These are phyloP conservation scores for Fusarium heterosporum DNA, from an alignment of 2,329 filamentous ascomycete species.

Conservation along the genomic window DNA sequence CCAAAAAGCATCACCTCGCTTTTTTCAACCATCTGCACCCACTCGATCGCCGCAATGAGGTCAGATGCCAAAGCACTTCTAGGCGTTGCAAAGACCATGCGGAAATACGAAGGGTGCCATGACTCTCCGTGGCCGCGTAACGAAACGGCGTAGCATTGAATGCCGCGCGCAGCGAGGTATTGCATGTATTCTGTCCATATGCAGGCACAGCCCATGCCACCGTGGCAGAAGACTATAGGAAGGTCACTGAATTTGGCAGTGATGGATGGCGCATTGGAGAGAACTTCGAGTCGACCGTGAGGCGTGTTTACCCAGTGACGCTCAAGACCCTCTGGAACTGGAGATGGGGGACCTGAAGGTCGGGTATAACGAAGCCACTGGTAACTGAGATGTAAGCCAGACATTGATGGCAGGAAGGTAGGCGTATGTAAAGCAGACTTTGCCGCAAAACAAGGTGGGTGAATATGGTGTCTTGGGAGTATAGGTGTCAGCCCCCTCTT, in stretches of 20 bases:
- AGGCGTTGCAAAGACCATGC: slow-evolving; percentile 61
- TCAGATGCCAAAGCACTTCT: slow-evolving; percentile 58
- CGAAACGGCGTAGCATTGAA: slow-evolving; percentile 65
- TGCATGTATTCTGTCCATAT: slow-evolving; percentile 65
- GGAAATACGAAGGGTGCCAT: slow-evolving; percentile 62
- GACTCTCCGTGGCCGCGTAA: slow-evolving; percentile 65
- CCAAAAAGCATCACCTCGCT: slow-evolving; percentile 59
- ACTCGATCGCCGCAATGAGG: slow-evolving; percentile 56
- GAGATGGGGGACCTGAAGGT: slow-evolving; percentile 39
- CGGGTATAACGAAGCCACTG: slow-evolving; percentile 44
- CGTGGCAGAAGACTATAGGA: slow-evolving; percentile 65
- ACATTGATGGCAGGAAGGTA: slow-evolving; percentile 31
- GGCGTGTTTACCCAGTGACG: slow-evolving; percentile 59
- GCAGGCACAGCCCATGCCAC: slow-evolving; percentile 65
- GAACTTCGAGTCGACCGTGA: slow-evolving; percentile 61
- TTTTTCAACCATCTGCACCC: slow-evolving; percentile 48
- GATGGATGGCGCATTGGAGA: slow-evolving; percentile 54
- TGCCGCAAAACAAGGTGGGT: not conserved
- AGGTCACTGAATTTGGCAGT: slow-evolving; percentile 29
- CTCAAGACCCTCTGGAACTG: slow-evolving; percentile 54
- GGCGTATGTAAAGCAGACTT: not conserved
- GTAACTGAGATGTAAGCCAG: slow-evolving; percentile 45
- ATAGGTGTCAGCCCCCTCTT: slow-evolving; percentile 3
- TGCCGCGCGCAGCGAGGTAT: slow-evolving; percentile 57
- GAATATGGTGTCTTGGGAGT: not conserved